These are phyloP conservation scores for Colletotrichum aenigma DNA, from an alignment of 2,329 filamentous ascomycete species.

Conservation along the genomic window DNA sequence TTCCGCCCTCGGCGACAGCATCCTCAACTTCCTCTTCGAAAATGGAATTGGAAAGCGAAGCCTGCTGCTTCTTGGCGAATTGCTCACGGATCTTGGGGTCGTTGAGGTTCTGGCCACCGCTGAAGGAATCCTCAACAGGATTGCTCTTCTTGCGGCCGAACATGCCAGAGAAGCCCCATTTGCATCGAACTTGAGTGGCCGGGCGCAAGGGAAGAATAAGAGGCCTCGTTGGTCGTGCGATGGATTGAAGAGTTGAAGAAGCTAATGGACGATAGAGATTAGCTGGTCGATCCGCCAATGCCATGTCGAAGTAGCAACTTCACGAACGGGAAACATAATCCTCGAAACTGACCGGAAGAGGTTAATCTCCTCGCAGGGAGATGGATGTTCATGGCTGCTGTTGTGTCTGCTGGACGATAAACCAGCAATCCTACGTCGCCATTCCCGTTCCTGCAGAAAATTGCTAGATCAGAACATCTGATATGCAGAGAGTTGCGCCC, in stretches of 20 bases:
- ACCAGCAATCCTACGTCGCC: not conserved
- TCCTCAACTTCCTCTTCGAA: conserved; percentile 63
- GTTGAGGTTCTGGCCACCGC: conserved; percentile 41
- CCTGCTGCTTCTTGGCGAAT: conserved; percentile 38
- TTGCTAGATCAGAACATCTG: not conserved
- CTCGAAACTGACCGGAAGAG: conserved; percentile 16
- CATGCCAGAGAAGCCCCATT: conserved; percentile 43
- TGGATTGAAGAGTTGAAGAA: conserved; percentile 1
- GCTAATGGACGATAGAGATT: not conserved
- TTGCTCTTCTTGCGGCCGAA: conserved; percentile 30
- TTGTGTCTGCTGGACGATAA: not conserved
- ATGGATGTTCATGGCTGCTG: conserved; percentile 23
- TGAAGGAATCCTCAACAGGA: conserved; percentile 17
- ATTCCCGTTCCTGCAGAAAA: conserved; percentile 7
- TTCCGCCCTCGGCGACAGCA: conserved; percentile 36
- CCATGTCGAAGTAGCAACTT: not conserved
- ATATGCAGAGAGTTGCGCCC: not conserved
- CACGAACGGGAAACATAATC: not conserved
- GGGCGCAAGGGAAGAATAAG: conserved; percentile 25
- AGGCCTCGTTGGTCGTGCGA: not conserved
- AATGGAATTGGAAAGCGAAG: conserved; percentile 59
- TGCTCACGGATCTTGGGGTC: conserved; percentile 45
- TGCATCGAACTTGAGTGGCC: conserved; percentile 41
- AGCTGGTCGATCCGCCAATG: conserved; percentile 10
- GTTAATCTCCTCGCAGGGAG: conserved; percentile 24